These are phyloP conservation scores for Solanum etuberosum DNA, from an alignment of 257 asterid genomes.

Conservation along the genomic window DNA sequence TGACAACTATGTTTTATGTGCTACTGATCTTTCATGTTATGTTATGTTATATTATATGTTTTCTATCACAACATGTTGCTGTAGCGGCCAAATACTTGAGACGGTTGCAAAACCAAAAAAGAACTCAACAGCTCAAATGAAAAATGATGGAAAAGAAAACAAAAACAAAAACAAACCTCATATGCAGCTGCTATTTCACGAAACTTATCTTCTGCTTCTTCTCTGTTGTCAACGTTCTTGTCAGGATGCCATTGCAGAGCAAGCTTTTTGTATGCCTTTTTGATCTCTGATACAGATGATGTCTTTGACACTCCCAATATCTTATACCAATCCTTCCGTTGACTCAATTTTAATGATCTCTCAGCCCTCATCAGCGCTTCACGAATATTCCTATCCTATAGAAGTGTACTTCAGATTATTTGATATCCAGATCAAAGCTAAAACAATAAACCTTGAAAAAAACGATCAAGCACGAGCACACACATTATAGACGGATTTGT, in stretches of 20 bases:
- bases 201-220: constrained; percentile 83
- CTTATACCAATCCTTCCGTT: not conserved
- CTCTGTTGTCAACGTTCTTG: constrained; percentile 82
- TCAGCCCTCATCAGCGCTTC: not conserved
- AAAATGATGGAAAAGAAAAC: not conserved
- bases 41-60: not conserved
- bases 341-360: not conserved
- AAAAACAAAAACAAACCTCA: constrained; percentile 34
- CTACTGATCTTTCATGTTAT: not conserved
- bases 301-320: not conserved
- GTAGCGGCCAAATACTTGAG: not conserved
- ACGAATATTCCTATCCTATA: not conserved
- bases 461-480: not conserved
- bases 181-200: constrained; percentile 96
- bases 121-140: not conserved
- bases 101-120: not conserved
- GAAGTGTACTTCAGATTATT: not conserved
- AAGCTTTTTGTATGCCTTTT: constrained; percentile 89
- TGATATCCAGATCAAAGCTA: not conserved
- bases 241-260: constrained; percentile 99
- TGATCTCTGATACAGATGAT: constrained; percentile 47
- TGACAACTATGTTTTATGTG: not conserved
- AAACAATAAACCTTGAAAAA: not conserved
- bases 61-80: not conserved
- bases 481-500: not conserved